Percentiles rank a stretch among this genome's conserved stretches.
Evolutionary conservation across 345 rosid genomes (phyloP).

Genomic region (Salix purpurea): DNA sequence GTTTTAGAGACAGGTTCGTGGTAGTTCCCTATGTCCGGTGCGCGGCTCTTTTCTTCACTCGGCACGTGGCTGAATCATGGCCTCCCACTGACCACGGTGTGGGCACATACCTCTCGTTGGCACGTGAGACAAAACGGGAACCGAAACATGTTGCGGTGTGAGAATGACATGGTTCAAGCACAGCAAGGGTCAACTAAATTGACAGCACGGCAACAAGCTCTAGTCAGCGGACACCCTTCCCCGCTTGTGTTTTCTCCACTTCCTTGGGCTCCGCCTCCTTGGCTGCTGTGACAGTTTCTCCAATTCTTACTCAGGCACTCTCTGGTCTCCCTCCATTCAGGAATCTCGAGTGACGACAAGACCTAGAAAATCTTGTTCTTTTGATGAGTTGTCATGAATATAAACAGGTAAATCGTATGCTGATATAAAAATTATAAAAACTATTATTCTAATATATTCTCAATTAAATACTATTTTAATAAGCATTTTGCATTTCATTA

Average conservation of each 20-base stretch:
- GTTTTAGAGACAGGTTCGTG: conserved; percentile 36
- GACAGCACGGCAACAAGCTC: neutral
- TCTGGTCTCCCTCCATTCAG: neutral
- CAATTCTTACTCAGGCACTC: neutral
- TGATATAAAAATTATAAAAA: too few species aligned
- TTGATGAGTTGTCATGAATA: neutral
- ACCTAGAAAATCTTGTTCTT: neutral
- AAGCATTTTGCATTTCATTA: too few species aligned
- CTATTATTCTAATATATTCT: too few species aligned
- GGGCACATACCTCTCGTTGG: neutral
- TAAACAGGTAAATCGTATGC: too few species aligned
- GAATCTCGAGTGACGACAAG: neutral
- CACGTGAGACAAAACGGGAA: conserved; percentile 15
- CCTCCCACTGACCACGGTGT: neutral
- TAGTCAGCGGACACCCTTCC: neutral
- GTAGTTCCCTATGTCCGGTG: conserved; percentile 40
- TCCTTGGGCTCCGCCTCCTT: neutral
- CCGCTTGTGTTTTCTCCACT: neutral
- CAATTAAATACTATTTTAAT: too few species aligned
- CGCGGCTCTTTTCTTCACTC: conserved; percentile 38
- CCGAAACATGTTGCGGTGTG: neutral
- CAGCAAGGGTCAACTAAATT: neutral
- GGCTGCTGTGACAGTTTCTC: neutral
- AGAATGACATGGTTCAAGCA: conserved; percentile 5
- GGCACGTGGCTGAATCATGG: conserved; percentile 30